Evolutionary conservation across 192 early-diverging fungal species (phyloP).

Genomic region (Backusella mclennaniae): DNA sequence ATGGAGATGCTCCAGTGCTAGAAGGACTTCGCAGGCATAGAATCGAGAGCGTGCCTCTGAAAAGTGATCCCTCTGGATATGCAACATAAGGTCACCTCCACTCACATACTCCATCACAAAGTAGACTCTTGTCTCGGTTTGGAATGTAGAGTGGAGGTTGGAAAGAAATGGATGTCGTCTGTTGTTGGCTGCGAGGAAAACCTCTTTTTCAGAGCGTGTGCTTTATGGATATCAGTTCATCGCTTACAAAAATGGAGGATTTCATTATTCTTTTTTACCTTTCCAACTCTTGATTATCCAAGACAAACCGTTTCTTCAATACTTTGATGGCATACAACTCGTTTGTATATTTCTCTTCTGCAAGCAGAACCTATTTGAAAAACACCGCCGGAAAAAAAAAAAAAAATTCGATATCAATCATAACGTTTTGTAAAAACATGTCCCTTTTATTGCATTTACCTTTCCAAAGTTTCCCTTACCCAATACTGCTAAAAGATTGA

Average conservation of each 20-base stretch:
- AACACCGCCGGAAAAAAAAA: no score
- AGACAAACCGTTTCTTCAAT: conserved; percentile 95
- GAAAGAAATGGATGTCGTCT: conserved; percentile 94
- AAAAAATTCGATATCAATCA: no score
- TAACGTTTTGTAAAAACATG: no score
- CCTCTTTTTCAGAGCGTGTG: conserved; percentile 93
- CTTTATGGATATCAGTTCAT: conserved; percentile 22
- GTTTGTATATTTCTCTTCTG: conserved; percentile 83
- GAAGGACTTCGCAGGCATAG: conserved; percentile 93
- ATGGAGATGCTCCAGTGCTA: conserved; percentile 96
- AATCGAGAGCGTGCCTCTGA: conserved; percentile 84
- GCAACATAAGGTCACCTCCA: conserved; percentile 98
- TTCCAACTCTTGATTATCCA: conserved; percentile 97
- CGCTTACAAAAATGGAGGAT: no score
- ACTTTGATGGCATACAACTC: conserved; percentile 98
- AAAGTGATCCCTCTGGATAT: conserved; percentile 91
- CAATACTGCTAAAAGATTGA: conserved; percentile 90
- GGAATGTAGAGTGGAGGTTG: conserved; percentile 95
- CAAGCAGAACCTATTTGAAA: conserved; percentile 78
- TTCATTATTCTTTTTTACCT: conserved; percentile 37
- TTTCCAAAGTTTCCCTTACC: conserved; percentile 99
- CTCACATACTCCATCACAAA: conserved; percentile 98
- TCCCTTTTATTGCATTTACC: conserved; percentile 29
- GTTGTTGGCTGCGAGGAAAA: conserved; percentile 86
- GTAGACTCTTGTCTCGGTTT: conserved; percentile 91